Base-by-base conservation (phyloP, 2,329 filamentous ascomycete genomes). In the Scleromitrula shiraiana region DNA sequence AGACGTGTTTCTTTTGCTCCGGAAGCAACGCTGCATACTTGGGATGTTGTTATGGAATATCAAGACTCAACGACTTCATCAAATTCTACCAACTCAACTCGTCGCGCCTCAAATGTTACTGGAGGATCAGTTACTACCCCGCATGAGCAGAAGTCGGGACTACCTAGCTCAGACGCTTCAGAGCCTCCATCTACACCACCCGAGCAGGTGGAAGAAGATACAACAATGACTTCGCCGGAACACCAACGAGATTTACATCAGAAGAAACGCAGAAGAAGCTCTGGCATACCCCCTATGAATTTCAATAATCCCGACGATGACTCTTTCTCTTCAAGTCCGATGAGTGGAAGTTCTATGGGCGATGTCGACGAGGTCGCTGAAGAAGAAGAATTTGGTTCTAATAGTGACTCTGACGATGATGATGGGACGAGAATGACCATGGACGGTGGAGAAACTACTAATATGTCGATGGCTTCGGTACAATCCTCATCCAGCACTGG, bases 1-100 rank as follows among this genome's bases (percentile, higher is more conserved):
- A 82, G 93, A 61, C 82, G 93, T 62, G 93, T 98, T 27, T 97
- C 91, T 0, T 98, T 98, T 67, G 93, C 93, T 4, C 93, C 93
- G 1, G 93, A 98, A 68, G 93, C 93, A 10, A 98, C 93, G 3
- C 75, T 98, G 29, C 93, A 98, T 64, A 98, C 93, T 0, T 97
- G 95, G 76, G 90, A 97, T 62, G 90, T 64, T 93, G 60, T 64
- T 48, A 80, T 96, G 37, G 91, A 97, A 62, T 85, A 90, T 53
- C 88, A 90, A 61, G 90, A 96, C 63, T 88, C 88, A 17, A 94
- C 89, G 1, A 85, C 83, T 12, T 82, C 80, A 9, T 83, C 81
- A 6, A 75, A 77, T 7, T 85, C 85, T 0, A 85, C 82, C 1
- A 86, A 91, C 54, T 81, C 82, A 9, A 88, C 85, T 10, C 74